These are phyloP conservation scores for Trametes punicea DNA, from an alignment of 768 basidiomycete species.

Conservation along the genomic window DNA sequence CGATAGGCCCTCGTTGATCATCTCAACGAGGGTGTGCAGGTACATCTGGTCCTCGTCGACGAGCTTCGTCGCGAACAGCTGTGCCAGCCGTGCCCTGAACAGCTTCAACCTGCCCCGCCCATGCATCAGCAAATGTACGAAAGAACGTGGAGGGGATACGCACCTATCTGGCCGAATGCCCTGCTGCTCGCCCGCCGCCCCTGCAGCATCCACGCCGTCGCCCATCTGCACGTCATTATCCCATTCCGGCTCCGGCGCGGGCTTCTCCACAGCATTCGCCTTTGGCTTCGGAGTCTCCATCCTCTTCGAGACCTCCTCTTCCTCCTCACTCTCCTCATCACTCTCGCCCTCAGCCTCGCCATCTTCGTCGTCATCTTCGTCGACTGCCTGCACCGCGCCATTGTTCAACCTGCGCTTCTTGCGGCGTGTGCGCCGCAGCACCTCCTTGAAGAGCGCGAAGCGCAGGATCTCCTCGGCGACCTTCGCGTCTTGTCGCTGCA, in stretches of 20 bases:
- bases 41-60: slow-evolving; percentile 78
- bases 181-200: slow-evolving; percentile 38
- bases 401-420: slow-evolving; percentile 88
- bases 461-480: slow-evolving; percentile 94
- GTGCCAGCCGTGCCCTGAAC: slow-evolving; percentile 77
- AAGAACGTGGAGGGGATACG: slow-evolving; percentile 23
- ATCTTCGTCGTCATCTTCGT: slow-evolving; percentile 42
- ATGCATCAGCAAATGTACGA: not conserved
- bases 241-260: slow-evolving; percentile 30
- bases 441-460: slow-evolving; percentile 97
- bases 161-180: slow-evolving; percentile 58
- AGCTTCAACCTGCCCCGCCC: slow-evolving; percentile 56
- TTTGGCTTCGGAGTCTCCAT: slow-evolving; percentile 46
- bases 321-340: slow-evolving; percentile 50
- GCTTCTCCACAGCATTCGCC: slow-evolving; percentile 31
- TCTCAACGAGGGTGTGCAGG: slow-evolving; percentile 62
- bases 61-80: slow-evolving; percentile 61
- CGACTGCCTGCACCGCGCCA: slow-evolving; percentile 39
- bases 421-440: slow-evolving; percentile 71
- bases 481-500: slow-evolving; percentile 80
- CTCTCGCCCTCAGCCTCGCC: slow-evolving; percentile 51
- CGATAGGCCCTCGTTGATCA: slow-evolving; percentile 74
- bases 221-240: slow-evolving; percentile 65
- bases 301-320: slow-evolving; percentile 43
- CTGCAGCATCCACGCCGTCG: slow-evolving; percentile 34